Base-by-base conservation (phyloP, 352 stramenopile genomes). In the Phytophthora fragariae region DNA sequence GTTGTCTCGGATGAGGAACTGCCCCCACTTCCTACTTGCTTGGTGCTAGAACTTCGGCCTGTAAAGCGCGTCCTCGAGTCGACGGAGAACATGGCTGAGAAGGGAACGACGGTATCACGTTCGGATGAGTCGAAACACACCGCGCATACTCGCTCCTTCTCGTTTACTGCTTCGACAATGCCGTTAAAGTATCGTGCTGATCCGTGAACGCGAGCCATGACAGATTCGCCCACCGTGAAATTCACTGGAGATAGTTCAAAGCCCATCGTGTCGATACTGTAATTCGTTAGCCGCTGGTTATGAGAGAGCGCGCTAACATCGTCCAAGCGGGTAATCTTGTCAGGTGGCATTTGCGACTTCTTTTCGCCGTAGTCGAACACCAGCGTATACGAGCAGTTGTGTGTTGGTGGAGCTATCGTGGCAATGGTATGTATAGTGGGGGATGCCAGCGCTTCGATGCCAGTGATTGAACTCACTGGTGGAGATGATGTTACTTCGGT, bases 281-380 rank as follows among this genome's bases (percentile, higher is more conserved):
- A 92, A 55, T 94, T 94, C 2, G 85, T 94, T 46, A 94, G 78
- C 19, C 83, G 85, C 59, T 94, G 85, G 5, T 75, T 83, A 31
- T 84, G 82, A 27, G 80, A 78, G 3, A 94, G 74, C 44, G 85
- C 87, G 24, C 84, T 76, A 9, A 65, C 56, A 57, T 90, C 85
- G 52, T 91, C 77, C 56, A 94, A 66, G 14, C 41, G 68, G 14
- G 84, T 79, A 57, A 94, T 82, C 44, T 87, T 86, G 9, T 91
- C 83, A 0, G 73, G 39, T 6, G 82, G 71, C 10, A 94, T 59
- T 24, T 88, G 79, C 7, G 78, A 52, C 60, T 86, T 87, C 57
- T 82, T 62, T 55, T 94, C 87, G 2, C 87, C 85, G 49, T 92
- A 94, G 73, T 94, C 87, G 56, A 92, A 94, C 15, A 88, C 84